These are phyloP conservation scores for Rosa chinensis DNA, from an alignment of 306 rosid genomes.

Conservation along the genomic window DNA sequence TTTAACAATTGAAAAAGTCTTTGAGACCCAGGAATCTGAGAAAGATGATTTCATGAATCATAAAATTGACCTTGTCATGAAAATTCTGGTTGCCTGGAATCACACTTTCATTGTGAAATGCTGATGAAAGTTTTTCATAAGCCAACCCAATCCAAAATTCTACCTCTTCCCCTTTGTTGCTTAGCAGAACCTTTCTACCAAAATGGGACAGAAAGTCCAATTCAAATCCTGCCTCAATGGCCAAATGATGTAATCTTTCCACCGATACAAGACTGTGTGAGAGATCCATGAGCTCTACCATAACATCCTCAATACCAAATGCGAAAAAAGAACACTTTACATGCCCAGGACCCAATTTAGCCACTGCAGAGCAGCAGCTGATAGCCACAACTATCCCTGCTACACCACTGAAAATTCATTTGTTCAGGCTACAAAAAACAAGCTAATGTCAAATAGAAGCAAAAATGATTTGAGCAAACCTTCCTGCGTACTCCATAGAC, in stretches of 20 bases:
- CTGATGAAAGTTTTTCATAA: slow-evolving; percentile 50
- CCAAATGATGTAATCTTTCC: slow-evolving; percentile 60
- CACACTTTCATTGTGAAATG: slow-evolving; percentile 41
- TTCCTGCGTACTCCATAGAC: slow-evolving; percentile 79
- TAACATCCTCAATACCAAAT: slow-evolving; percentile 37
- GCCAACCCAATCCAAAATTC: slow-evolving; percentile 79
- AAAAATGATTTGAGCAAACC: slow-evolving; percentile 48
- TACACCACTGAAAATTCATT: slow-evolving; percentile 59
- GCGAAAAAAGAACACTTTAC: slow-evolving; percentile 27
- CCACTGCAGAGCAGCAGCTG: slow-evolving; percentile 70
- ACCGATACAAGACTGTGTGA: slow-evolving; percentile 51
- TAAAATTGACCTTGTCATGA: slow-evolving; percentile 46
- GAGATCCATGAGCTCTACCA: slow-evolving; percentile 59
- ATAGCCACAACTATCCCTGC: slow-evolving; percentile 74
- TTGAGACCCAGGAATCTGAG: slow-evolving; percentile 4
- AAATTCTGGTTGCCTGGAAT: slow-evolving; percentile 35
- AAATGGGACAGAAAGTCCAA: slow-evolving; percentile 53
- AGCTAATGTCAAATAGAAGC: slow-evolving; percentile 18
- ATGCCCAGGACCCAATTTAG: slow-evolving; percentile 41
- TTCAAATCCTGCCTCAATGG: slow-evolving; percentile 69
- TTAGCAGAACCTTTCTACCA: slow-evolving; percentile 55
- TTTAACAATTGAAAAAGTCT: slow-evolving; percentile 7
- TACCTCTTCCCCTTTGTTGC: slow-evolving; percentile 56
- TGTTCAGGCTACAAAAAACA: slow-evolving; percentile 40
- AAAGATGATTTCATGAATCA: slow-evolving; percentile 22